Conservation (phyloP, 2,329 filamentous ascomycete genomes). For the Neonectria neomacrospora region DNA sequence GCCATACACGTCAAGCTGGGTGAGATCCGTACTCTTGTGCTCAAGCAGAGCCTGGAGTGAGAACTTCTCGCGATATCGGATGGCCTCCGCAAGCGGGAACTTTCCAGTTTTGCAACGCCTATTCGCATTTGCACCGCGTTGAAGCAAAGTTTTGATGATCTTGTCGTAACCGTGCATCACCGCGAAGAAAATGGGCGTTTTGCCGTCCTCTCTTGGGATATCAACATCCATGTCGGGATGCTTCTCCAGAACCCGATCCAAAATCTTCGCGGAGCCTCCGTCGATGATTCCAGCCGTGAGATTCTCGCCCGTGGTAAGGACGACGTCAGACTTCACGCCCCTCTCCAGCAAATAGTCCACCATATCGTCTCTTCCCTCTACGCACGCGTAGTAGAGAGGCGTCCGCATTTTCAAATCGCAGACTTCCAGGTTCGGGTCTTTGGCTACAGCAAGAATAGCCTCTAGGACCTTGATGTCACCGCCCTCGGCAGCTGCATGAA, state of each 20-base stretch:
- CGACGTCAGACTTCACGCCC: slow-evolving; percentile 23
- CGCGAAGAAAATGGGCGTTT: slow-evolving; percentile 29
- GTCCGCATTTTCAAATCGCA: slow-evolving; percentile 25
- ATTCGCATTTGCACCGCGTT: slow-evolving; percentile 31
- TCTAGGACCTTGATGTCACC: slow-evolving; percentile 30
- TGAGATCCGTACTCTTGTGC: slow-evolving; percentile 25
- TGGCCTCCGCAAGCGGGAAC: slow-evolving; percentile 28
- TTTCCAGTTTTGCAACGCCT: slow-evolving; percentile 18
- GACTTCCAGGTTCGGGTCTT: slow-evolving; percentile 23
- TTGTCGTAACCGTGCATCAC: slow-evolving; percentile 12
- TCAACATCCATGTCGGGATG: slow-evolving; percentile 31
- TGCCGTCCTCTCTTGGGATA: slow-evolving; percentile 13
- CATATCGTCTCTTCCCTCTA: slow-evolving; percentile 28
- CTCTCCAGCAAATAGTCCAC: slow-evolving; percentile 31
- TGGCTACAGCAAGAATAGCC: slow-evolving; percentile 12
- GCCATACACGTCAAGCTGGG: slow-evolving; percentile 25
- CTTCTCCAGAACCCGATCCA: slow-evolving; percentile 29
- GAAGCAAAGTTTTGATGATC: slow-evolving; percentile 25
- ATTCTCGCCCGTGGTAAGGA: slow-evolving; percentile 24
- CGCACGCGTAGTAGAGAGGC: slow-evolving; percentile 31
- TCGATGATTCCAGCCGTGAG: slow-evolving; percentile 24
- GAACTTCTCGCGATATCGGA: slow-evolving; percentile 19
- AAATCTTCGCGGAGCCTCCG: slow-evolving; percentile 26
- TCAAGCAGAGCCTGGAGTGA: slow-evolving; percentile 21
- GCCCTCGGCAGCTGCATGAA: slow-evolving; percentile 32